These are phyloP conservation scores for Fragosphaeria purpurea DNA, from an alignment of 2,329 filamentous ascomycete genomes.

Conservation along the genomic window DNA sequence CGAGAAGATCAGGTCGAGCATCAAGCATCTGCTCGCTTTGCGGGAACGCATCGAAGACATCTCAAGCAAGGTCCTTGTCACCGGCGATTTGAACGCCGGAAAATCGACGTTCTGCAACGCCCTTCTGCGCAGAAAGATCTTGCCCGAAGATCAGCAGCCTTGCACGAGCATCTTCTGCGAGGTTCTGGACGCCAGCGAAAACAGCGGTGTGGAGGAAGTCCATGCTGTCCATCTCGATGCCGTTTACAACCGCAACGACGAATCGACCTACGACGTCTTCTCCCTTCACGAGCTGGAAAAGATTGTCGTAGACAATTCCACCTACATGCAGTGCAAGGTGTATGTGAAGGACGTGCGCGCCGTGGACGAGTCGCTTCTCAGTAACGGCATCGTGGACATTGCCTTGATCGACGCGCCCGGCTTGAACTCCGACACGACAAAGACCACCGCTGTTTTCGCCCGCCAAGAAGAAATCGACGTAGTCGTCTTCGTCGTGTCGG, in stretches of 20 bases:
- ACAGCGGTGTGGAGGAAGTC: slow-evolving; percentile 84
- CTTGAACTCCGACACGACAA: slow-evolving; percentile 88
- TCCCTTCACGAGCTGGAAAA: slow-evolving; percentile 68
- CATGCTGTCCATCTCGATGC: slow-evolving; percentile 81
- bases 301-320: slow-evolving; percentile 79
- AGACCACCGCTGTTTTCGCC: slow-evolving; percentile 95
- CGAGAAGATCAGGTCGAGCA: slow-evolving; percentile 86
- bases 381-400: slow-evolving; percentile 97
- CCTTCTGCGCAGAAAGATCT: slow-evolving; percentile 78
- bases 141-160: slow-evolving; percentile 95
- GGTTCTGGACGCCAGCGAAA: slow-evolving; percentile 84
- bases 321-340: slow-evolving; percentile 91
- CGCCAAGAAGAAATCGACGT: slow-evolving; percentile 98
- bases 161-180: slow-evolving; percentile 99
- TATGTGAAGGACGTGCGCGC: slow-evolving; percentile 85
- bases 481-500: slow-evolving; percentile 95
- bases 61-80: slow-evolving; percentile 91
- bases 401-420: slow-evolving; percentile 94
- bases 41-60: slow-evolving; percentile 95
- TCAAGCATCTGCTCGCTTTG: slow-evolving; percentile 78
- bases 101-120: slow-evolving; percentile 99
- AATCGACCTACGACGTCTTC: slow-evolving; percentile 88
- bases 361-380: slow-evolving; percentile 87
- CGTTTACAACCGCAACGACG: slow-evolving; percentile 78
- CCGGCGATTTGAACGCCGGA: slow-evolving; percentile 90